Evolutionary conservation across 768 basidiomycete species (phyloP).

Genomic region (Russula sp.): DNA sequence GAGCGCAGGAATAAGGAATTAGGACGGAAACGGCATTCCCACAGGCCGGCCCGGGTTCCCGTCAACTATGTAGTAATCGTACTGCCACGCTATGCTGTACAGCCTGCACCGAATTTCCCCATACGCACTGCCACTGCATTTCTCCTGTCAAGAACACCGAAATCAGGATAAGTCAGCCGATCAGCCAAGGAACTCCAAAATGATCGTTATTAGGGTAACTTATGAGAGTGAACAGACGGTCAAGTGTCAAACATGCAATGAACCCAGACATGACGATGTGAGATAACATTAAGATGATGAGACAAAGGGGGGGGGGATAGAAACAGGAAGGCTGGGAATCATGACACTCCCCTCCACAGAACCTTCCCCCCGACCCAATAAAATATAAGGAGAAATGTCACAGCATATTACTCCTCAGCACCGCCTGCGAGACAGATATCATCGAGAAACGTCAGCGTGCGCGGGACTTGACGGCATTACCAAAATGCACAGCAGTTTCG

Average conservation of each 20-base stretch:
- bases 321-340: neutral
- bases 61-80: too few relatives aligned
- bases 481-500: neutral
- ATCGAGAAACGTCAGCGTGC: neutral
- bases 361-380: neutral
- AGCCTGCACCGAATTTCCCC: neutral
- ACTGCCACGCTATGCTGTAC: too few relatives aligned
- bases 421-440: neutral
- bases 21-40: neutral
- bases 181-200: neutral
- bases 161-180: neutral
- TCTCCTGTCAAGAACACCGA: neutral
- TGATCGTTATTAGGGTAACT: too few relatives aligned
- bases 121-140: neutral
- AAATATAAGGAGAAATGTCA: neutral
- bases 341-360: neutral
- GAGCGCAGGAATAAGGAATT: too few relatives aligned
- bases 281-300: too few relatives aligned
- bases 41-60: neutral
- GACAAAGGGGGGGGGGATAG: too few relatives aligned
- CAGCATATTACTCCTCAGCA: neutral
- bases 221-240: too few relatives aligned
- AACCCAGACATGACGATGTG: too few relatives aligned
- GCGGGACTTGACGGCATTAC: neutral
- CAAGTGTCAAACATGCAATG: too few relatives aligned